Evolutionary conservation across 2,329 filamentous ascomycete genomes (phyloP), one percentile per base, ranked within the genome.

Genomic region (Didymella exigua): DNA sequence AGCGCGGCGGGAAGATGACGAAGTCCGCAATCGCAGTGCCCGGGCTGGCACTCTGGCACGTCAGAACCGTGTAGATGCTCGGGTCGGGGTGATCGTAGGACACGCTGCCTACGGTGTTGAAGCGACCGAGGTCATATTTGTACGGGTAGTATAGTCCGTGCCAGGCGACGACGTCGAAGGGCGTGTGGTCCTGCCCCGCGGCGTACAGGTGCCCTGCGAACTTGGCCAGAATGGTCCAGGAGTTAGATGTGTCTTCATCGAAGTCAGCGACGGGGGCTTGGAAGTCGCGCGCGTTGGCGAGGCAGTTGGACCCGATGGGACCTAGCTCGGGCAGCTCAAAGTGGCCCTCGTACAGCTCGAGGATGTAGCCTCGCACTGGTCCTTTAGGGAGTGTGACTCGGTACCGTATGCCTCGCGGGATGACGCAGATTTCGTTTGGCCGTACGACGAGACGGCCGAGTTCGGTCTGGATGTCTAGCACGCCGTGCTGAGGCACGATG

Each of bases 111-210:
- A 83, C 78, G 11, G 71, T 84, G 73, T 74, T 82, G 81, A 79
- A 88, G 68, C 77, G 87, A 75, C 78, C 81, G 11, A 84, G 74
- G 57, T 83, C 81, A 72, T 83, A 84, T 63, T 84, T 84, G 75
- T 82, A 84, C 0, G 81, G 82, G 49, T 85, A 84, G 63, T 88
- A 88, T 46, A 84, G 86, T n/a, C 87, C 87, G 62, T 89, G 86
- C 87, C 87, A 89, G 2, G 86, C 87, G 0, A 89, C 85, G 1
- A 89, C 87, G 61, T 90, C 87, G 65, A 89, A 90, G 0, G 88
- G 87, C 2, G 82, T 86, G 67, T 89, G 87, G 19, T 77, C 78
- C 67, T 90, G 87, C 19, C 79, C 80, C 49, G 82, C 85, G 19
- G 75, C 77, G 65, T 87, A 88, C 31, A 88, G 81, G 36, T 81